A percentile compares a stretch with the other conserved stretches of the same genome.
phyloP scores from a whole-genome alignment of 1,139 yeast genomes.

The Yamadazyma mexicana region DNA sequence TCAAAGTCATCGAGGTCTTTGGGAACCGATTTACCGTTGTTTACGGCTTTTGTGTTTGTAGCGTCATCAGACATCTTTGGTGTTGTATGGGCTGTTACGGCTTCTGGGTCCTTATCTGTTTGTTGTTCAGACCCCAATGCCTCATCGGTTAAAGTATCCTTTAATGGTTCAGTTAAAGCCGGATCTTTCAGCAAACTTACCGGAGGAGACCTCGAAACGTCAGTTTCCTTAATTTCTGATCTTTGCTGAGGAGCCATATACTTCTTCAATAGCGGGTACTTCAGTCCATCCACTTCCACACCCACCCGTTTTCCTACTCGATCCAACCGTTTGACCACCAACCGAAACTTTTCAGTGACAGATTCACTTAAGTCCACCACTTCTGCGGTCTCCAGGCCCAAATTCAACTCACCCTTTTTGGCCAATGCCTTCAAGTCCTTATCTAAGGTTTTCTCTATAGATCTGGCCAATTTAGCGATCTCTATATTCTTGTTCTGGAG shows the following conservation, averaged over 20 bases:
- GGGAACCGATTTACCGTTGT: too few relatives aligned
- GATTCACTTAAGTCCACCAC: constrained; percentile 16
- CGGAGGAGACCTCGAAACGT: too few relatives aligned
- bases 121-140: too few relatives aligned
- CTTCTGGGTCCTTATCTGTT: too few relatives aligned
- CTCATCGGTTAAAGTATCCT: too few relatives aligned
- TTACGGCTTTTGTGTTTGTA: not conserved
- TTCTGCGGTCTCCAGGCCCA: constrained; percentile 18
- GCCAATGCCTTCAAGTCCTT: constrained; percentile 21
- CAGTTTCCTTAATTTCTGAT: too few relatives aligned
- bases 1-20: constrained; percentile 35
- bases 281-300: constrained; percentile 3
- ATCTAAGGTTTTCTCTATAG: constrained; percentile 21
- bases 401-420: constrained; percentile 11
- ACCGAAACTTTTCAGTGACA: constrained; percentile 14
- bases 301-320: constrained; percentile 8
- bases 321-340: constrained; percentile 2
- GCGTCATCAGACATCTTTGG: too few relatives aligned
- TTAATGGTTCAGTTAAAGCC: too few relatives aligned
- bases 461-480: constrained; percentile 28
- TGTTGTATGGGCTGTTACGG: too few relatives aligned
- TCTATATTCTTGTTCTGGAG: constrained; percentile 37
- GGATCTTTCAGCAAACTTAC: too few relatives aligned
- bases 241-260: too few relatives aligned
- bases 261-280: not conserved